phyloP scores from a whole-genome alignment of 176 grass and related monocot species.

The Carex myosuroides region DNA sequence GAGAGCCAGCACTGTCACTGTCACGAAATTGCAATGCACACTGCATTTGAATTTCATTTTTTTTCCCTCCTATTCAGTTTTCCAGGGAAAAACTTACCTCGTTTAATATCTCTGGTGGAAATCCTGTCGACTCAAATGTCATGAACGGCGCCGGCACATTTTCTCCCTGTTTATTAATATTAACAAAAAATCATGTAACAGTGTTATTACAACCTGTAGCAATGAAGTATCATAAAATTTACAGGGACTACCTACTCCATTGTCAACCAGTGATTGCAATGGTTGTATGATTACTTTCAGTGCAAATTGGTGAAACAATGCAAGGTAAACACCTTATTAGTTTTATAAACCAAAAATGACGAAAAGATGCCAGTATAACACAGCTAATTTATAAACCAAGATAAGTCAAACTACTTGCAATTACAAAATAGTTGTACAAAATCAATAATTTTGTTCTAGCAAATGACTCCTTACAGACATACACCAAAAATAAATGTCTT shows the following conservation, averaged over 20 bases:
- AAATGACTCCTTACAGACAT: background rate
- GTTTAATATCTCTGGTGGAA: constrained; percentile 88
- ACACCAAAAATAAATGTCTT: background rate
- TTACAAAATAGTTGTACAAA: background rate
- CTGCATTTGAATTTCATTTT: constrained; percentile 9
- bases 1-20: background rate
- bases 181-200: constrained; percentile 9
- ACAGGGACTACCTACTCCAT: background rate
- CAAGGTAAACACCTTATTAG: background rate
- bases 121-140: constrained; percentile 92
- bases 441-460: background rate
- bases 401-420: background rate
- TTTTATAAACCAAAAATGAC: background rate
- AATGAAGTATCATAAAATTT: constrained; percentile 10
- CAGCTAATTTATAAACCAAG: too few relatives aligned
- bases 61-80: background rate
- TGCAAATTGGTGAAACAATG: background rate
- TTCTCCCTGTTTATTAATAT: constrained; percentile 55
- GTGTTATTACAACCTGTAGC: constrained; percentile 23
- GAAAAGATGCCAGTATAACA: too few relatives aligned
- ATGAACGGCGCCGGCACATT: constrained; percentile 96
- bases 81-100: constrained; percentile 63
- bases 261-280: background rate
- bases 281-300: background rate
- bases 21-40: constrained; percentile 2